These are phyloP conservation scores for Ajuga chamaepitys DNA, from an alignment of 257 asterid species.

Conservation along the genomic window DNA sequence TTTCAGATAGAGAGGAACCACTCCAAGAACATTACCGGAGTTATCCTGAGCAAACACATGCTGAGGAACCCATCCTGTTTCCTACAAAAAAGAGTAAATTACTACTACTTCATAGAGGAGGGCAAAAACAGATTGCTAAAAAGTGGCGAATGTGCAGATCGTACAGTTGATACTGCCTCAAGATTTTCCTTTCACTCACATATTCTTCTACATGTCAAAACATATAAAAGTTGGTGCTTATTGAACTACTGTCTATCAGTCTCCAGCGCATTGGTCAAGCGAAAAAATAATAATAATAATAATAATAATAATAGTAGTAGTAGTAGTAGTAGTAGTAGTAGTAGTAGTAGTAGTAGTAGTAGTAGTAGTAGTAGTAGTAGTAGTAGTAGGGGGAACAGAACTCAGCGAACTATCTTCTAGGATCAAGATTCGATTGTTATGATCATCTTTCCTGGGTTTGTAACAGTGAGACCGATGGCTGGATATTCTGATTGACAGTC, in stretches of 20 bases:
- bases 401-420: neutral
- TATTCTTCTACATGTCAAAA: neutral
- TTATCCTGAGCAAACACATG: conserved; percentile 79
- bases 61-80: conserved; percentile 91
- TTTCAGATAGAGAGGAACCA: conserved; percentile 89
- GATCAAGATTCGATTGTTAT: neutral
- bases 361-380: too few species aligned
- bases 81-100: conserved; percentile 40
- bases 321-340: too few species aligned
- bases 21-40: conserved; percentile 59
- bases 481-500: neutral
- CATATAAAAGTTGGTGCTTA: neutral
- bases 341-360: too few species aligned
- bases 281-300: neutral
- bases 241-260: neutral
- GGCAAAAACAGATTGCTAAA: conserved; percentile 1
- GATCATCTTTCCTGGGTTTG: neutral
- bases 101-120: conserved; percentile 17
- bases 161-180: neutral
- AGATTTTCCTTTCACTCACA: neutral
- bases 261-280: neutral
- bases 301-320: too few species aligned
- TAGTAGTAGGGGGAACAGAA: too few species aligned
- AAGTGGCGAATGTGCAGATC: conserved; percentile 5
- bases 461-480: neutral